Percentiles rank a stretch among this genome's conserved stretches.
Conservation (phyloP, 2,329 filamentous ascomycete genomes). For the Tolypocladium tropicale region DNA sequence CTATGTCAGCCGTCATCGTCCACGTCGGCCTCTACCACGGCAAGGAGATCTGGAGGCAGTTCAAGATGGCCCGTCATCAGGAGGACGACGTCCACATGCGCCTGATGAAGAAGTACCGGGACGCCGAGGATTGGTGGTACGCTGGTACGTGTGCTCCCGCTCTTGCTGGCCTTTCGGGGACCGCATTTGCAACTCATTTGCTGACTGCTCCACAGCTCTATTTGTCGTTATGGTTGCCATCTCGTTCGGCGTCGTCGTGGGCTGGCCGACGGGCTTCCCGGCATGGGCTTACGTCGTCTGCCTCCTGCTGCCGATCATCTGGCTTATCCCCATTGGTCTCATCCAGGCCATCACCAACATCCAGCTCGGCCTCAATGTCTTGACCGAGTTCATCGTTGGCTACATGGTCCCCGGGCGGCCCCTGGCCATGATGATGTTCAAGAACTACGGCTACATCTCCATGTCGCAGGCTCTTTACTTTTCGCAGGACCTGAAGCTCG, state of each 20-base stretch:
- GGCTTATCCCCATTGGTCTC: conserved; percentile 51
- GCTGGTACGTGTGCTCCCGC: conserved; percentile 33
- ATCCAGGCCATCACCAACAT: conserved; percentile 52
- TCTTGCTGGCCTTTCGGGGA: conserved; percentile 9
- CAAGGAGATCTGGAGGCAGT: conserved; percentile 42
- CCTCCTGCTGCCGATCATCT: conserved; percentile 45
- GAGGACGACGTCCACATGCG: conserved; percentile 51
- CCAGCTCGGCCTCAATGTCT: conserved; percentile 57
- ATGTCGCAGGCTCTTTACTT: conserved; percentile 58
- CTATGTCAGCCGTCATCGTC: conserved; percentile 49
- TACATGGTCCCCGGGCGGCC: conserved; percentile 64
- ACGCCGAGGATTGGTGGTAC: conserved; percentile 52
- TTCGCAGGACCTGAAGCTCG: conserved; percentile 55
- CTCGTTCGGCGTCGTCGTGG: conserved; percentile 43
- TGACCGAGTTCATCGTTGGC: conserved; percentile 64
- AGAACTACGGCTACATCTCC: conserved; percentile 61
- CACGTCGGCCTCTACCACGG: conserved; percentile 47
- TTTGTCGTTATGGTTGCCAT: conserved; percentile 43
- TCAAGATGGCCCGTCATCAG: conserved; percentile 42
- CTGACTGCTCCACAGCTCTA: conserved; percentile 19
- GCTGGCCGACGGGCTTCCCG: conserved; percentile 47
- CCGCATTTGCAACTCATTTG: background rate
- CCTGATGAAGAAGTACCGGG: conserved; percentile 50
- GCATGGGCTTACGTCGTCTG: conserved; percentile 48
- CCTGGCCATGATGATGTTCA: conserved; percentile 69